Evolutionary conservation across 345 rosid species (phyloP).

Genomic region (Garcia nutans): DNA sequence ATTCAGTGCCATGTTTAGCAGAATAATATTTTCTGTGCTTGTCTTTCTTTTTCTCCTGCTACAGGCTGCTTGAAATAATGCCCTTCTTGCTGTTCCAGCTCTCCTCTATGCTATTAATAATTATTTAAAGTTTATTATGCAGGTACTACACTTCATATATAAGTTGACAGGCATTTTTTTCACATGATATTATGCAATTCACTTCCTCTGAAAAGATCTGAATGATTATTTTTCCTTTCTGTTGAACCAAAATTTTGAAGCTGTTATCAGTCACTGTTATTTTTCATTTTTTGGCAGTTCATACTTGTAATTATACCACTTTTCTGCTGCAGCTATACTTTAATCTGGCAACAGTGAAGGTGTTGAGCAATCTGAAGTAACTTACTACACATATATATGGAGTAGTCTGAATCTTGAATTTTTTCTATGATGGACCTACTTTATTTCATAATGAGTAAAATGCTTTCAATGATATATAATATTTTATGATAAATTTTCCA

Average conservation of each 20-base stretch:
- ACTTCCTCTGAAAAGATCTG: not conserved
- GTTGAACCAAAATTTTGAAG: no score
- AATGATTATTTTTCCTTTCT: no score
- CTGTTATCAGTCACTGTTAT: no score
- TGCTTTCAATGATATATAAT: not conserved
- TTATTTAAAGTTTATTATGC: not conserved
- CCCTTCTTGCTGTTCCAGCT: not conserved
- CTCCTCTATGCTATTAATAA: not conserved
- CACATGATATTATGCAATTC: not conserved
- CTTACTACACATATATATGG: no score
- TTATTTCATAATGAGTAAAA: not conserved
- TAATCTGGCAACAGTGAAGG: no score
- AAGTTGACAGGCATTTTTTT: not conserved
- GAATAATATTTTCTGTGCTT: no score
- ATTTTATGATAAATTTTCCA: not conserved
- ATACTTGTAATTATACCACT: no score
- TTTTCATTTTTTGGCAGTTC: no score
- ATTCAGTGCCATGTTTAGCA: no score
- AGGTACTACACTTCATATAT: not conserved
- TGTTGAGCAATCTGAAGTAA: no score
- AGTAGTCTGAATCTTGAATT: not conserved
- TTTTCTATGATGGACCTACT: not conserved
- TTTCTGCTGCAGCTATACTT: no score
- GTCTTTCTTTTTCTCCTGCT: not conserved
- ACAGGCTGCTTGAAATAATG: not conserved